Percentiles rank a stretch among this genome's conserved stretches.
phyloP scores from a whole-genome alignment of 2,329 filamentous ascomycete genomes.

The Epichloe glyceriae region DNA sequence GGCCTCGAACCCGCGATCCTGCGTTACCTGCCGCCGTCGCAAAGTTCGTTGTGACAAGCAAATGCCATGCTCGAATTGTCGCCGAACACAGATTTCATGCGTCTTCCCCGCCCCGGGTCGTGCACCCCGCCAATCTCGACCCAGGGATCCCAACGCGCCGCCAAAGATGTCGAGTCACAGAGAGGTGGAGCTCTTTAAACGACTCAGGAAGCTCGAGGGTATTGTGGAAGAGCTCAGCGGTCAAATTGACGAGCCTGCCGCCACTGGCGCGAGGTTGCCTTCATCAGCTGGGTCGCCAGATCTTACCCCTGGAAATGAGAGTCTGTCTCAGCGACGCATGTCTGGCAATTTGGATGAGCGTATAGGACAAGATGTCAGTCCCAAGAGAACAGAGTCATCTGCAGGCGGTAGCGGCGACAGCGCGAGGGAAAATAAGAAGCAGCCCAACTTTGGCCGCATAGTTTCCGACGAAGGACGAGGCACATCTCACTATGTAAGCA shows the following conservation, averaged over 20 bases:
- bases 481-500: constrained; percentile 61
- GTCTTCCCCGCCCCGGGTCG: constrained; percentile 63
- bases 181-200: constrained; percentile 57
- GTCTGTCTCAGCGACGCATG: constrained; percentile 4
- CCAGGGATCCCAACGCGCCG: constrained; percentile 50
- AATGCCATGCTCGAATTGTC: constrained; percentile 65
- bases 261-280: constrained; percentile 17
- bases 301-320: constrained; percentile 2
- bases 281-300: constrained; percentile 20
- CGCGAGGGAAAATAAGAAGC: constrained; percentile 15
- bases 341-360: constrained; percentile 6
- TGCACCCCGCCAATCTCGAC: constrained; percentile 52
- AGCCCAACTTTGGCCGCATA: constrained; percentile 49
- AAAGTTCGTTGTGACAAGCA: constrained; percentile 71
- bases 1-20: constrained; percentile 34
- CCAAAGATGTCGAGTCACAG: constrained; percentile 47
- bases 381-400: constrained; percentile 15
- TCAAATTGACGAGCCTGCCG: constrained; percentile 41
- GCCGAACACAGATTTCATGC: constrained; percentile 56
- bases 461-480: constrained; percentile 57
- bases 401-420: constrained; percentile 22
- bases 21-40: constrained; percentile 37
- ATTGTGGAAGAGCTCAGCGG: constrained; percentile 60
- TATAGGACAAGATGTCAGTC: constrained; percentile 7
- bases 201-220: constrained; percentile 59